phyloP scores from a whole-genome alignment of 257 asterid genomes.

The Nicotiana obtusifolia region DNA sequence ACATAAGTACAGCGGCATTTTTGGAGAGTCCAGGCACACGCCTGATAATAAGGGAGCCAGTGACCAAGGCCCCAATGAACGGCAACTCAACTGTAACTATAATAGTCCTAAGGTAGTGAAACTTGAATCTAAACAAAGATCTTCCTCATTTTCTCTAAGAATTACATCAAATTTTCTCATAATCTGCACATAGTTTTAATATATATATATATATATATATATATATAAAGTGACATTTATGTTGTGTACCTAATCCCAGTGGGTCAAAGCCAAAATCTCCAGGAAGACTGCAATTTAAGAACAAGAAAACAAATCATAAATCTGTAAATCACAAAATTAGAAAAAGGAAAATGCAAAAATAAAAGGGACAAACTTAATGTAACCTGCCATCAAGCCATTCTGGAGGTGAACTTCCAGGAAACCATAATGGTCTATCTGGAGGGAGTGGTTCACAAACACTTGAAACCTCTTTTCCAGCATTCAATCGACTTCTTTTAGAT shows the following conservation, averaged over 20 bases:
- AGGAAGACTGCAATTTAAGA: conserved; percentile 49
- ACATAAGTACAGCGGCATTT: too few relatives aligned
- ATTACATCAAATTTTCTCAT: background rate
- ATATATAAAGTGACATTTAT: background rate
- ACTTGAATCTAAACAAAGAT: too few relatives aligned
- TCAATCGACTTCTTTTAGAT: conserved; percentile 18
- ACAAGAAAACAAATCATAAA: conserved; percentile 1
- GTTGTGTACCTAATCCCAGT: conserved; percentile 60
- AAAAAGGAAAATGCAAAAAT: background rate
- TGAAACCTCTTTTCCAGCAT: conserved; percentile 69
- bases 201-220: too few relatives aligned
- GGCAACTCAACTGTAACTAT: background rate
- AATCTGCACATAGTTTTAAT: too few relatives aligned
- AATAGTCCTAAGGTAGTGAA: too few relatives aligned
- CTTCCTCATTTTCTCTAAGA: background rate
- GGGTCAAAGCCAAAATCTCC: conserved; percentile 95
- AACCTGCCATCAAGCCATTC: conserved; percentile 91
- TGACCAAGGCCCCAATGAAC: too few relatives aligned
- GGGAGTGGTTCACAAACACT: conserved; percentile 80
- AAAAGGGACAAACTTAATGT: background rate
- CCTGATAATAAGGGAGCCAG: background rate
- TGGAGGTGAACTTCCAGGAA: conserved; percentile 89
- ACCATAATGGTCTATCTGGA: conserved; percentile 89
- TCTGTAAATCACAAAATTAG: background rate
- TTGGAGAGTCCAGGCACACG: too few relatives aligned